Evolutionary conservation across 176 grass and related monocot species (phyloP).

Genomic region (Coix lacrymajobi): DNA sequence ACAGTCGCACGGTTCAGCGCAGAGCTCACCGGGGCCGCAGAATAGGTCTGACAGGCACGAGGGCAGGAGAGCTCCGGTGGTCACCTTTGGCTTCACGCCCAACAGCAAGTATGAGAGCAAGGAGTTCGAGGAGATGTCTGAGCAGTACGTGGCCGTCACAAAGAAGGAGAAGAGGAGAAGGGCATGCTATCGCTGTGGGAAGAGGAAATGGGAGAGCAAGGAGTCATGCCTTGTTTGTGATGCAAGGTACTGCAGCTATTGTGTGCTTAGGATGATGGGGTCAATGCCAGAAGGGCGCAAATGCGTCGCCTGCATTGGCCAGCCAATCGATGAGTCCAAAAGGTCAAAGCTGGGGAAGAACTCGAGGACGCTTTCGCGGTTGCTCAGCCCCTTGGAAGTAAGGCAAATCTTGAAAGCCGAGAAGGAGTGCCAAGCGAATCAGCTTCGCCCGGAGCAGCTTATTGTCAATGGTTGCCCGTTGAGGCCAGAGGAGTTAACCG

Average conservation of each 20-base stretch:
- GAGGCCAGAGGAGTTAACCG: conserved; percentile 67
- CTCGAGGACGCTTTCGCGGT: conserved; percentile 55
- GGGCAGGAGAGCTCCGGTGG: conserved; percentile 45
- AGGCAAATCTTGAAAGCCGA: conserved; percentile 95
- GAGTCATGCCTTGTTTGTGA: conserved; percentile 79
- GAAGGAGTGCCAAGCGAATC: conserved; percentile 91
- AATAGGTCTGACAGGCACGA: conserved; percentile 20
- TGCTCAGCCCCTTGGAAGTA: conserved; percentile 83
- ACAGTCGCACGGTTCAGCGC: conserved; percentile 45
- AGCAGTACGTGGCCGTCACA: conserved; percentile 48
- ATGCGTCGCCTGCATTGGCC: conserved; percentile 72
- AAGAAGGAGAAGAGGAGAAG: conserved; percentile 52
- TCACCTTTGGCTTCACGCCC: conserved; percentile 58
- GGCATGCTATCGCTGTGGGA: conserved; percentile 73
- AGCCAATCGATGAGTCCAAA: conserved; percentile 76
- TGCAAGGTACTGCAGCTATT: conserved; percentile 76
- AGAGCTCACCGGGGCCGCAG: conserved; percentile 40
- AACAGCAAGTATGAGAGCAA: conserved; percentile 52
- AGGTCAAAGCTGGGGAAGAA: conserved; percentile 80
- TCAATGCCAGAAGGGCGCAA: conserved; percentile 98
- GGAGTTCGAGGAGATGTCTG: conserved; percentile 47
- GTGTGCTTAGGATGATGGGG: conserved; percentile 88
- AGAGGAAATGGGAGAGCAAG: conserved; percentile 94
- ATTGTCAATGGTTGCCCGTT: conserved; percentile 68
- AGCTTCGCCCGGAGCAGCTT: conserved; percentile 84